phyloP scores from a whole-genome alignment of 345 rosid species.

The Arabis alpina region DNA sequence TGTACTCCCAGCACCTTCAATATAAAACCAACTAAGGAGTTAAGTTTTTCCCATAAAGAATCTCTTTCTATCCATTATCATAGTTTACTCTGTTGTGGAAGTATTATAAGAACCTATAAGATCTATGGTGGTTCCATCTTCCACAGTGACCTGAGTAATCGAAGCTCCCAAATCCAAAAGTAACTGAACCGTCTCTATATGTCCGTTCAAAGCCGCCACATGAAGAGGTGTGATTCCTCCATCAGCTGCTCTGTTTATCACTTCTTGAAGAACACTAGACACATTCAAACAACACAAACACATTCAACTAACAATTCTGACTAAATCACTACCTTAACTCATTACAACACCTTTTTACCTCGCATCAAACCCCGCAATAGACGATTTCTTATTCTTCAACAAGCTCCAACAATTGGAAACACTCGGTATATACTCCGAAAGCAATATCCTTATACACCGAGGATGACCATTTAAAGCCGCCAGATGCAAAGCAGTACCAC shows the following conservation, averaged over 20 bases:
- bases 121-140: conserved; percentile 95
- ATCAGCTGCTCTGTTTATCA: conserved; percentile 85
- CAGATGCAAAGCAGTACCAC: conserved; percentile 94
- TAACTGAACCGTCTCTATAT: conserved; percentile 75
- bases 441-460: conserved; percentile 83
- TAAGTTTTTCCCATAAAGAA: background rate
- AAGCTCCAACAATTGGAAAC: conserved; percentile 57
- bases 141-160: conserved; percentile 69
- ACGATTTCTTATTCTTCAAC: conserved; percentile 47
- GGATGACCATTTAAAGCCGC: conserved; percentile 94
- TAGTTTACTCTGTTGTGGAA: background rate
- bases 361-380: conserved; percentile 60
- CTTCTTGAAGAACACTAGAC: conserved; percentile 61
- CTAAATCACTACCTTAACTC: background rate
- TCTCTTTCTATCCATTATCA: background rate
- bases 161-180: conserved; percentile 93
- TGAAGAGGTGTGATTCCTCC: conserved; percentile 96
- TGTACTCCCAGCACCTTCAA: conserved; percentile 93
- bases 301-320: background rate
- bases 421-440: conserved; percentile 87
- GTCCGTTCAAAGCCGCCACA: conserved; percentile 93
- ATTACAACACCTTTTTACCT: conserved; percentile 41
- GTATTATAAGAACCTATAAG: conserved; percentile 64
- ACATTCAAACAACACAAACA: conserved; percentile 22
- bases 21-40: conserved; percentile 8